These are phyloP conservation scores for Fusarium agapanthi DNA, from an alignment of 2,329 filamentous ascomycete genomes.

Conservation along the genomic window DNA sequence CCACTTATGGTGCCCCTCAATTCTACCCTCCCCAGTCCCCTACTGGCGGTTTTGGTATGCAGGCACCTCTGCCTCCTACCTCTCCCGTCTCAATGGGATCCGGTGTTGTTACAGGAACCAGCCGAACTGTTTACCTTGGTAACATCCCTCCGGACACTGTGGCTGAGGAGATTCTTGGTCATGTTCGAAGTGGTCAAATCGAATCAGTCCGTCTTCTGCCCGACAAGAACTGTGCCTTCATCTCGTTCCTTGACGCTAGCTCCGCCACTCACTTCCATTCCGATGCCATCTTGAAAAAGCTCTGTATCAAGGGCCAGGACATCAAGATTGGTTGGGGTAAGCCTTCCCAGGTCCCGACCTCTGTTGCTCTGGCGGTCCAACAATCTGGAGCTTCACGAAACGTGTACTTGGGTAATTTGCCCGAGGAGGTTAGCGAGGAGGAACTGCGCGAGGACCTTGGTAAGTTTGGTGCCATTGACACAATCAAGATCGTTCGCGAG, in stretches of 20 bases:
- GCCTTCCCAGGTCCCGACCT: slow-evolving; percentile 96
- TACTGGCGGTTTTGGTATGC: slow-evolving; percentile 73
- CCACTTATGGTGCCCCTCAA: slow-evolving; percentile 81
- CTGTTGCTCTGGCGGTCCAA: slow-evolving; percentile 95
- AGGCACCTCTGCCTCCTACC: slow-evolving; percentile 68
- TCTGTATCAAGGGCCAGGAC: slow-evolving; percentile 97
- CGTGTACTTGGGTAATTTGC: slow-evolving; percentile 92
- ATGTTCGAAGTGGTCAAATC: slow-evolving; percentile 96
- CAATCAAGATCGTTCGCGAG: slow-evolving; percentile 96
- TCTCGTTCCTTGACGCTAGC: slow-evolving; percentile 97
- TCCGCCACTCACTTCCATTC: slow-evolving; percentile 99
- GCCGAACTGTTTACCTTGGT: slow-evolving; percentile 94
- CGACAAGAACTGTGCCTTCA: slow-evolving; percentile 99
- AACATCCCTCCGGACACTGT: slow-evolving; percentile 98
- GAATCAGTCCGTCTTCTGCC: slow-evolving; percentile 97
- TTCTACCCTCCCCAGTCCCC: slow-evolving; percentile 92
- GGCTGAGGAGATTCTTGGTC: slow-evolving; percentile 94
- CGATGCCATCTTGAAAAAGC: slow-evolving; percentile 99
- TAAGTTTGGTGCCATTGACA: slow-evolving; percentile 97
- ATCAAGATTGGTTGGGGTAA: slow-evolving; percentile 99
- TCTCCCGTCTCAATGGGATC: slow-evolving; percentile 80
- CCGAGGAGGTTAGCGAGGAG: slow-evolving; percentile 89
- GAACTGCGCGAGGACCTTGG: slow-evolving; percentile 93
- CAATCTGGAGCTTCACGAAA: slow-evolving; percentile 97
- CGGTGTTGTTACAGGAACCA: slow-evolving; percentile 88